A percentile compares a stretch with the other conserved stretches of the same genome.
phyloP scores from a whole-genome alignment of 2,329 filamentous ascomycete species.

The Pseudocercospora eumusae region DNA sequence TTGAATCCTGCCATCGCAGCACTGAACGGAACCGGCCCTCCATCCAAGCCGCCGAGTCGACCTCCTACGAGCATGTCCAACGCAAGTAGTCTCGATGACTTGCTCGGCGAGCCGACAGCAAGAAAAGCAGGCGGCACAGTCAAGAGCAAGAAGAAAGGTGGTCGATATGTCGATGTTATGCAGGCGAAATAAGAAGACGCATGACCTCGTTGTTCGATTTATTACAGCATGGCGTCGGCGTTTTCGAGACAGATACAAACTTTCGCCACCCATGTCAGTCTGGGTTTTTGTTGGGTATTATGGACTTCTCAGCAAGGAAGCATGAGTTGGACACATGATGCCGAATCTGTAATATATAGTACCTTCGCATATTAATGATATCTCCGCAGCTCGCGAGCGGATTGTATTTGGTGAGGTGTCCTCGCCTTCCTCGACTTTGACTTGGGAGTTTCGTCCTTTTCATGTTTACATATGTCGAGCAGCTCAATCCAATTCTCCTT shows the following conservation, averaged over 20 bases:
- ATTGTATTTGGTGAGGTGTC: background rate
- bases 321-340: constrained; percentile 5
- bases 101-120: constrained; percentile 69
- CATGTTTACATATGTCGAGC: too few relatives aligned
- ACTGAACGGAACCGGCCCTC: constrained; percentile 31
- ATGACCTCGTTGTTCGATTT: background rate
- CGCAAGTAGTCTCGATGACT: constrained; percentile 91
- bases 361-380: constrained; percentile 5
- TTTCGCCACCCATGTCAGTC: background rate
- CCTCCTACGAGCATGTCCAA: constrained; percentile 83
- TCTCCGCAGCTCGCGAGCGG: background rate
- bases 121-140: constrained; percentile 62
- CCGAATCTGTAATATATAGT: background rate
- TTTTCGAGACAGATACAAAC: background rate
- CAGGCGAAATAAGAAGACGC: constrained; percentile 53
- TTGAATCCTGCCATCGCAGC: constrained; percentile 21
- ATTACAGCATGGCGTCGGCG: constrained; percentile 3
- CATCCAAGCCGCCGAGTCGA: constrained; percentile 61
- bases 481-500: too few relatives aligned
- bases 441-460: too few relatives aligned
- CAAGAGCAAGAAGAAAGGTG: constrained; percentile 75
- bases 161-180: constrained; percentile 96
- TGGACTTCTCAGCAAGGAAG: background rate
- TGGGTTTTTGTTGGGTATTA: background rate
- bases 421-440: background rate